phyloP scores from a whole-genome alignment of 208 protist genomes.

The Crithidia acanthocephali region DNA sequence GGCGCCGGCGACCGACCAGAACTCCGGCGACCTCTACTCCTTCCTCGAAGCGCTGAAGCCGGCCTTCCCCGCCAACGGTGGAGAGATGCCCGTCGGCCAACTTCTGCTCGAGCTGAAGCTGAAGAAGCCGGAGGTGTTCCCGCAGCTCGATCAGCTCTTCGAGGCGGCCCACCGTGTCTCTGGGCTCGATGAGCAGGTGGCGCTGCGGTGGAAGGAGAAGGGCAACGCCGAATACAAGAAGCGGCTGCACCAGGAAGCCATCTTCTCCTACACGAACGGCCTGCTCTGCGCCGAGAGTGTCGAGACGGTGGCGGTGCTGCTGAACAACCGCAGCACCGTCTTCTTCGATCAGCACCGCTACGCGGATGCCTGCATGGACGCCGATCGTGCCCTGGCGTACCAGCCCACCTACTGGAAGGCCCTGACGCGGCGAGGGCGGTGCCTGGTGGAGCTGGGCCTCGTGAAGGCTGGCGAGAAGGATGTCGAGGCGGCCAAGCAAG shows the following conservation, averaged over 20 bases:
- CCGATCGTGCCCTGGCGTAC: slow-evolving; percentile 52
- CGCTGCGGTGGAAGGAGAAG: slow-evolving; percentile 80
- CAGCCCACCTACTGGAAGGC: slow-evolving; percentile 77
- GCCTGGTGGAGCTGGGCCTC: slow-evolving; percentile 74
- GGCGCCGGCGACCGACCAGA: slow-evolving; percentile 39
- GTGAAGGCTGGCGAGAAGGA: slow-evolving; percentile 53
- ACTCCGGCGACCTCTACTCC: slow-evolving; percentile 48
- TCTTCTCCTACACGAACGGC: slow-evolving; percentile 77
- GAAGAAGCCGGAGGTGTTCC: slow-evolving; percentile 41
- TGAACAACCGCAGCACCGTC: slow-evolving; percentile 81
- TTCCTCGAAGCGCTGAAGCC: slow-evolving; percentile 44
- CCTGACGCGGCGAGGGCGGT: slow-evolving; percentile 65
- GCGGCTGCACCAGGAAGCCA: slow-evolving; percentile 45
- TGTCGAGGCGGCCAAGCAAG: slow-evolving; percentile 50
- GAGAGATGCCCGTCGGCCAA: slow-evolving; percentile 56
- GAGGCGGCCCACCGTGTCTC: slow-evolving; percentile 34
- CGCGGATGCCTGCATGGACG: slow-evolving; percentile 72
- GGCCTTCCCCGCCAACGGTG: slow-evolving; percentile 36
- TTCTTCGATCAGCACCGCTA: slow-evolving; percentile 63
- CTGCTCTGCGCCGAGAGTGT: slow-evolving; percentile 72
- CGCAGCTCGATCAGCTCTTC: slow-evolving; percentile 43
- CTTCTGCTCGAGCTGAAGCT: slow-evolving; percentile 40
- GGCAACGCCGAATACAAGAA: slow-evolving; percentile 68
- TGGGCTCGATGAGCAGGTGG: slow-evolving; percentile 55
- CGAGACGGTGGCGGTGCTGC: slow-evolving; percentile 63